Conservation (phyloP, 208 protist species). For the Trypanosomatidae sp. region DNA sequence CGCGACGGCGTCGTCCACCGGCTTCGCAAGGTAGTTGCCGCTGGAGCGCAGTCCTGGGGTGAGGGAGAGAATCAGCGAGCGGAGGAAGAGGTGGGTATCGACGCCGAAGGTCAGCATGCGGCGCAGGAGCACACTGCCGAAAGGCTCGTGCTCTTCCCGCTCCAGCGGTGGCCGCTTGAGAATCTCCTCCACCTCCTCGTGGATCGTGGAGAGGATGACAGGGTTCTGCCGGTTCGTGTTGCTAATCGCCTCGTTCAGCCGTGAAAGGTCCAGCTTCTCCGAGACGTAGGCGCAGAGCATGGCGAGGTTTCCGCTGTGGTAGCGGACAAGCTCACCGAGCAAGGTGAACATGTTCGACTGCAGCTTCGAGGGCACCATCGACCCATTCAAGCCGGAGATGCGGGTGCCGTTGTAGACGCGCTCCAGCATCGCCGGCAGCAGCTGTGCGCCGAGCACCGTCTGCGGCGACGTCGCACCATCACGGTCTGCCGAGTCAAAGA, state of each 20-base stretch:
- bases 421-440: slow-evolving; percentile 54
- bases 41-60: slow-evolving; percentile 68
- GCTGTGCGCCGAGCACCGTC: slow-evolving; percentile 34
- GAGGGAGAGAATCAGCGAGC: slow-evolving; percentile 62
- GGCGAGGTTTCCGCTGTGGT: slow-evolving; percentile 59
- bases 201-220: slow-evolving; percentile 20
- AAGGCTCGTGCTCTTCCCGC: slow-evolving; percentile 63
- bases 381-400: slow-evolving; percentile 53
- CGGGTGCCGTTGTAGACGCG: slow-evolving; percentile 83
- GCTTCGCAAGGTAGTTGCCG: slow-evolving; percentile 66
- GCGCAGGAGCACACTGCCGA: slow-evolving; percentile 68
- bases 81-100: slow-evolving; percentile 64
- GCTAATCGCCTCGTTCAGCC: slow-evolving; percentile 47
- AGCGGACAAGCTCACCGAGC: slow-evolving; percentile 66
- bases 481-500: slow-evolving; percentile 28
- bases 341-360: slow-evolving; percentile 54
- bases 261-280: slow-evolving; percentile 27
- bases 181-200: slow-evolving; percentile 41
- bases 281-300: slow-evolving; percentile 49
- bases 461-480: slow-evolving; percentile 31
- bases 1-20: slow-evolving; percentile 7
- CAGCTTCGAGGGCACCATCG: slow-evolving; percentile 50
- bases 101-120: slow-evolving; percentile 48
- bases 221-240: slow-evolving; percentile 28
- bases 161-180: slow-evolving; percentile 61